phyloP scores from a whole-genome alignment of 2,329 filamentous ascomycete species.

The Trichophyton verrucosum region DNA sequence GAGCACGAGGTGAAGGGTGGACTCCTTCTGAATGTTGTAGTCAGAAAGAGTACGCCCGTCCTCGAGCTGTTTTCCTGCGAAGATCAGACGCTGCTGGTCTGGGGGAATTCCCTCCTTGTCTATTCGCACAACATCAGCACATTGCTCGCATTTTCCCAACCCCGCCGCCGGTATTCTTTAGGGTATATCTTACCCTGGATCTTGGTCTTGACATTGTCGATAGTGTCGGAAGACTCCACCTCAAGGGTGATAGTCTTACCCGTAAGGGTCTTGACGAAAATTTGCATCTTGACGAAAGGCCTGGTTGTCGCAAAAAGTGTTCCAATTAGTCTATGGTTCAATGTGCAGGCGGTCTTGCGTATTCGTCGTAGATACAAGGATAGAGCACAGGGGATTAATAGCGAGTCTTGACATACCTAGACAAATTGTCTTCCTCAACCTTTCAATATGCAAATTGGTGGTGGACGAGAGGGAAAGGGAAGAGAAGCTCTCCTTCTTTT shows the following conservation, averaged over 20 bases:
- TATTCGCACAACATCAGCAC: slow-evolving; percentile 39
- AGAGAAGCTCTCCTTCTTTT: neutral
- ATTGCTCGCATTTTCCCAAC: too few species aligned
- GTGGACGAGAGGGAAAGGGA: slow-evolving; percentile 16
- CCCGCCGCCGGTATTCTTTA: too few species aligned
- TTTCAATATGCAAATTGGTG: slow-evolving; percentile 27
- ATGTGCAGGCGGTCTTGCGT: neutral
- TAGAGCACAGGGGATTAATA: too few species aligned
- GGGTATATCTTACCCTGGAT: slow-evolving; percentile 46
- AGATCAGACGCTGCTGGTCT: slow-evolving; percentile 99
- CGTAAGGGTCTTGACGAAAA: slow-evolving; percentile 62
- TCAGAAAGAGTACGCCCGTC: slow-evolving; percentile 97
- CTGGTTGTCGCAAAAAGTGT: slow-evolving; percentile 14
- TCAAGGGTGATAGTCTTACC: slow-evolving; percentile 99
- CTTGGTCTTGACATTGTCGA: slow-evolving; percentile 99
- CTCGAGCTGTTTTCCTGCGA: slow-evolving; percentile 99
- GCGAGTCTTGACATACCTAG: slow-evolving; percentile 36
- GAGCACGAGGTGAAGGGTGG: slow-evolving; percentile 93
- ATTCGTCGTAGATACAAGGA: neutral
- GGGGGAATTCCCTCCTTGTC: slow-evolving; percentile 99
- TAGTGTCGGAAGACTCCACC: slow-evolving; percentile 99
- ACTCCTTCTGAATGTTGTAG: slow-evolving; percentile 99
- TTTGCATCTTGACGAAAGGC: slow-evolving; percentile 40
- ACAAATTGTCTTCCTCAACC: slow-evolving; percentile 53
- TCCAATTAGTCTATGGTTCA: neutral